These are phyloP conservation scores for Colletotrichum endophyticum DNA, from an alignment of 2,329 filamentous ascomycete genomes.

Conservation along the genomic window DNA sequence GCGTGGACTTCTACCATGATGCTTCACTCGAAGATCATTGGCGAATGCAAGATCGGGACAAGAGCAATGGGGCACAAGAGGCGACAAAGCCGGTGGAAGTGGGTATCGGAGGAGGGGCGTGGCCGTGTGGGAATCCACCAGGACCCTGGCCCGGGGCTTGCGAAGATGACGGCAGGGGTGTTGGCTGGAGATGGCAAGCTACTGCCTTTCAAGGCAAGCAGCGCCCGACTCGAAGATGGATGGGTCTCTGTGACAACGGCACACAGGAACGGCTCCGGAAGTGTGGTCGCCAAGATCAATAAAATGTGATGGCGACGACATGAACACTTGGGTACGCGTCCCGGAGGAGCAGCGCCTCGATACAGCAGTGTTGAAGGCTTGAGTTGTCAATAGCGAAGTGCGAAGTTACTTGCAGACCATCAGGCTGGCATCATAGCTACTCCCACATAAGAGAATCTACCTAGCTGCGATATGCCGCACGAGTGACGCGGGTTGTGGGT, in stretches of 20 bases:
- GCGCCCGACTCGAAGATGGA: neutral
- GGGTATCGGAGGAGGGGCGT: neutral
- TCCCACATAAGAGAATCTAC: neutral
- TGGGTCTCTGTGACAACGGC: neutral
- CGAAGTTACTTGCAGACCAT: neutral
- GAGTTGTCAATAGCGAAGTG: neutral
- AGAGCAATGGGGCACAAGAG: constrained; percentile 1
- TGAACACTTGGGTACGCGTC: neutral
- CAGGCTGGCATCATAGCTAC: neutral
- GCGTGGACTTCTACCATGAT: neutral
- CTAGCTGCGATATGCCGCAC: neutral
- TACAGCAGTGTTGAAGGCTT: neutral
- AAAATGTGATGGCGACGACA: neutral
- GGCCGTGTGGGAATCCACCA: neutral
- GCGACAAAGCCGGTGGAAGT: neutral
- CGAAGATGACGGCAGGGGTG: constrained; percentile 14
- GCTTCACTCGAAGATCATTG: constrained; percentile 2
- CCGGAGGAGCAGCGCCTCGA: neutral
- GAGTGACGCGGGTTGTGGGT: neutral
- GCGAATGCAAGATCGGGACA: neutral
- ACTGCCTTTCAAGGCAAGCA: constrained; percentile 1
- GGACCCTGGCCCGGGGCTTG: neutral
- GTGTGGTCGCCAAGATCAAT: neutral
- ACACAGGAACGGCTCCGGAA: neutral
- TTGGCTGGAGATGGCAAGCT: neutral